Evolutionary conservation across 177 flowering plant genomes (phyloP).

Genomic region (Vitis hybrid): DNA sequence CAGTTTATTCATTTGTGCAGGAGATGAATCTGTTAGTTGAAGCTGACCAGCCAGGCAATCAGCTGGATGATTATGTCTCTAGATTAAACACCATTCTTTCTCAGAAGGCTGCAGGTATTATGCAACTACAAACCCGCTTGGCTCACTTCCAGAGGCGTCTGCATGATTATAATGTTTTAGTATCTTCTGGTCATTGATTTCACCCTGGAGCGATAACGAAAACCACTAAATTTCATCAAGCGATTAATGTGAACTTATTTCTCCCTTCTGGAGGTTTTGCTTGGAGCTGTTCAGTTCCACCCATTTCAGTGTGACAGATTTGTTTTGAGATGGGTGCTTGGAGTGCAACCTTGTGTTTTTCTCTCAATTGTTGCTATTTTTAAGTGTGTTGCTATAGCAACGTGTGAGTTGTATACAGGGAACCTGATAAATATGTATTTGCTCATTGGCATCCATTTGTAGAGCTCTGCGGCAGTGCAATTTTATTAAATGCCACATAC

Average conservation of each 20-base stretch:
- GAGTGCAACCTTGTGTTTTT: no score
- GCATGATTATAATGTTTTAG: slow-evolving; percentile 66
- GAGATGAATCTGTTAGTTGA: slow-evolving; percentile 78
- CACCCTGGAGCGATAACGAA: not conserved
- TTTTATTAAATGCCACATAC: no score
- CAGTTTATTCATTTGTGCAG: slow-evolving; percentile 31
- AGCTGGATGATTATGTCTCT: slow-evolving; percentile 64
- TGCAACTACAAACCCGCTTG: slow-evolving; percentile 62
- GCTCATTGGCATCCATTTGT: no score
- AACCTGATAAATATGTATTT: no score
- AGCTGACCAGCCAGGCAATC: slow-evolving; percentile 86
- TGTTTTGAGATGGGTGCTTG: no score
- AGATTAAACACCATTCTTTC: slow-evolving; percentile 64
- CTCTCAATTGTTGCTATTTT: no score
- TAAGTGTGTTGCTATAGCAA: no score
- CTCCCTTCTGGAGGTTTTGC: not conserved
- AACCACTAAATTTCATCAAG: slow-evolving; percentile 2
- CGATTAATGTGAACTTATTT: not conserved
- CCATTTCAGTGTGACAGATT: no score
- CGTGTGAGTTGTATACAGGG: no score
- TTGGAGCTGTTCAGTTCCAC: no score
- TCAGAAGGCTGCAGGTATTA: slow-evolving; percentile 76
- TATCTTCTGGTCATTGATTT: slow-evolving; percentile 46
- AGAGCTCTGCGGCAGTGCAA: no score
- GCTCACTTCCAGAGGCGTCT: slow-evolving; percentile 71